A percentile compares a stretch with the other conserved stretches of the same genome.
phyloP scores from a whole-genome alignment of 345 rosid species.

The Camelina hispida region DNA sequence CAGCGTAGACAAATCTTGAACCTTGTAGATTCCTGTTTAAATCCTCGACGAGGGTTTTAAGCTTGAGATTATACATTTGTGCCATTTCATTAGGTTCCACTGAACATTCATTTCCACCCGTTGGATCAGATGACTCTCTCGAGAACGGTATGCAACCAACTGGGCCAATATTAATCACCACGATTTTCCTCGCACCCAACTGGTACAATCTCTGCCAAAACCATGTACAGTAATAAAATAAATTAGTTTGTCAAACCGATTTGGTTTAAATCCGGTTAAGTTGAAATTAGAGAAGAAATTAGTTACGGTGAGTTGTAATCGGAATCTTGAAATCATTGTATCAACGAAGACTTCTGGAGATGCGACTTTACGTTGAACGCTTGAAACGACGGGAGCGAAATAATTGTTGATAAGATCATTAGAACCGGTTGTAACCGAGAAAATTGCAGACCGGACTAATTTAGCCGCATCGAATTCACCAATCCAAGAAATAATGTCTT shows the following conservation, averaged over 20 bases:
- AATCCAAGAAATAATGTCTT: constrained; percentile 40
- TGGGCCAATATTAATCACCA: constrained; percentile 68
- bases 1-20: constrained; percentile 56
- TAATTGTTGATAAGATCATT: constrained; percentile 82
- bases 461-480: constrained; percentile 52
- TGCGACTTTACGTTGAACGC: constrained; percentile 42
- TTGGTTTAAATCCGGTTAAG: constrained; percentile 6
- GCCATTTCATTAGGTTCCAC: constrained; percentile 60
- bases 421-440: constrained; percentile 70
- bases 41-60: constrained; percentile 51
- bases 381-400: constrained; percentile 61
- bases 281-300: constrained; percentile 23
- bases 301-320: constrained; percentile 67
- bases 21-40: constrained; percentile 49
- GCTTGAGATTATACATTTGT: constrained; percentile 51
- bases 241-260: not conserved
- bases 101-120: constrained; percentile 51
- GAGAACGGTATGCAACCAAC: constrained; percentile 79
- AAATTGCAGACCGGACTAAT: constrained; percentile 48
- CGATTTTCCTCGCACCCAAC: constrained; percentile 68
- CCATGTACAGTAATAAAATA: not conserved
- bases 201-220: constrained; percentile 58
- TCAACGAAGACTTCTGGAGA: constrained; percentile 59
- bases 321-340: constrained; percentile 57
- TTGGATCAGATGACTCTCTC: constrained; percentile 54